Conservation (phyloP, 768 basidiomycete genomes). For the Sporobolomyces roseus region DNA sequence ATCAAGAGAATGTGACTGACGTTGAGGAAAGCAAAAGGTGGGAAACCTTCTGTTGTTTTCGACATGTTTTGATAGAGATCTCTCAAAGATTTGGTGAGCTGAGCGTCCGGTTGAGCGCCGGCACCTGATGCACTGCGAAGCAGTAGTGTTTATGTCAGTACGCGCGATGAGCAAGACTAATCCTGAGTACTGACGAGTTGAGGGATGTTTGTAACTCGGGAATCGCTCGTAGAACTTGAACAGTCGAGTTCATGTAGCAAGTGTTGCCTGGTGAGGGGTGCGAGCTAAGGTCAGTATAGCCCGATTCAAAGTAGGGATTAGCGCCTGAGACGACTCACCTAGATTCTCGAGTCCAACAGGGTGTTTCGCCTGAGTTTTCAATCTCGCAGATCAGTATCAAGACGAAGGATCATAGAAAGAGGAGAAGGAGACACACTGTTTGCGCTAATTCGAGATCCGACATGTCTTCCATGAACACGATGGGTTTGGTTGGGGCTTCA, state of each 20-base stretch:
- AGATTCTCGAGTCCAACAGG: slow-evolving; percentile 75
- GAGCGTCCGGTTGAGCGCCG: slow-evolving; percentile 45
- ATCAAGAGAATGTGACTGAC: slow-evolving; percentile 46
- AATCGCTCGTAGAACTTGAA: slow-evolving; percentile 88
- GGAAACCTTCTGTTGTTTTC: slow-evolving; percentile 68
- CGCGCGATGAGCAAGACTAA: slow-evolving; percentile 25
- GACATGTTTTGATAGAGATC: slow-evolving; percentile 70
- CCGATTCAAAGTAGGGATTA: slow-evolving; percentile 19
- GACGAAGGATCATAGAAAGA: slow-evolving; percentile 8
- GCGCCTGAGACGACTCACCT: slow-evolving; percentile 25
- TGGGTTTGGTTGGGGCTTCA: slow-evolving; percentile 71
- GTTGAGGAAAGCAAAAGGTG: slow-evolving; percentile 64
- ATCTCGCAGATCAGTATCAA: not conserved
- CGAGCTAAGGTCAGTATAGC: no score
- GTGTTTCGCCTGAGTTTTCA: slow-evolving; percentile 59
- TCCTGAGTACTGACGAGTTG: slow-evolving; percentile 52
- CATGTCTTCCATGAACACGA: slow-evolving; percentile 91
- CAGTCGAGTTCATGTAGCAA: slow-evolving; percentile 94
- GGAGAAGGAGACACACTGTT: slow-evolving; percentile 56
- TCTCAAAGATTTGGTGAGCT: slow-evolving; percentile 58
- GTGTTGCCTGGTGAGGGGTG: slow-evolving; percentile 98
- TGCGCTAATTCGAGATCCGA: slow-evolving; percentile 72
- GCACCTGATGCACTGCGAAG: slow-evolving; percentile 47
- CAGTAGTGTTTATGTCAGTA: slow-evolving; percentile 8
- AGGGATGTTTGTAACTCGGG: slow-evolving; percentile 80